Base-by-base conservation (phyloP, 352 stramenopile species). In the Phytophthora litchii region DNA sequence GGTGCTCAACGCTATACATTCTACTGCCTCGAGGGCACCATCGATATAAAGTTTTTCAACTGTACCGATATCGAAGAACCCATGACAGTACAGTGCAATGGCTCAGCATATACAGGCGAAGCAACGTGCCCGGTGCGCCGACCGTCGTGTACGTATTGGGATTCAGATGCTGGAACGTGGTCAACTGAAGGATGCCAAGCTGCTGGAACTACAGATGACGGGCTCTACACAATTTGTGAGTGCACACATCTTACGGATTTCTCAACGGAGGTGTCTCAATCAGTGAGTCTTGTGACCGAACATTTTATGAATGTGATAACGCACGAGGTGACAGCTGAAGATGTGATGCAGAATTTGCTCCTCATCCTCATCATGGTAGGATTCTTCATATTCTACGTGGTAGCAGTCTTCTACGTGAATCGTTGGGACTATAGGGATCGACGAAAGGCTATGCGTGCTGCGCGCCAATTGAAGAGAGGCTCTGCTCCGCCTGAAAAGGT, bases 201-300 rank as follows among this genome's bases (percentile, higher is more conserved):
- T 7, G 74, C 72, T 7, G 80, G 76, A 11, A 88, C 74, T 8
- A 88, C 76, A 2, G 72, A 74, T 21, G 74, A 90, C 23, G 75
- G 76, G 1, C 61, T 80, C n/a, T 90, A 89, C 43, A 92, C 78
- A 21, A 85, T 89, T 23, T 92, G 82, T 43, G 73, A 86, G 42
- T 92, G 82, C 53, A 86, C 69, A 13, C 82, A 92, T 62, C 62
- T 92, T 32, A 92, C 82, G 0, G 82, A 92, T 45, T 92, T 92
- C 29, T 78, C 76, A 3, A 87, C 82, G 0, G 64, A 92, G 59
- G 74, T 90, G 4, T 64, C 74, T n/a, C 60, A 89, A 31, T 83
- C 82, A 2, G 29, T 89, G 12, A 72, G 67, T 20, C 60, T 81
- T 10, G 78, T 92, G 9, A 74, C 72, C 0, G 64, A 77, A 46